phyloP scores from a whole-genome alignment of 768 basidiomycete species.

The Boletus pseudo-olivaceus region DNA sequence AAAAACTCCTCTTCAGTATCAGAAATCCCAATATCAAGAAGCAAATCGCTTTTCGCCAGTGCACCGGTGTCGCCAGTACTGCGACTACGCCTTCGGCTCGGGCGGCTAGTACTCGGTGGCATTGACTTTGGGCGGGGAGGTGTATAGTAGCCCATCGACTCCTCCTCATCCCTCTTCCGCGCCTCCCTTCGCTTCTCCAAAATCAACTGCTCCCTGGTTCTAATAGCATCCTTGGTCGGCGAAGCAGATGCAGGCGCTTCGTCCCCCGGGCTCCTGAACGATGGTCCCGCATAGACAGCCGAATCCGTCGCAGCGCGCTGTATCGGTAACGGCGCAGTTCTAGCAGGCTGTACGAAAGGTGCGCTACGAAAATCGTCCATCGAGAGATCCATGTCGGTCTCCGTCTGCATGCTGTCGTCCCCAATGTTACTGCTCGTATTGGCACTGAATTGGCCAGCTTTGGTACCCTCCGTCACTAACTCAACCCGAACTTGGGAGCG shows the following conservation, averaged over 20 bases:
- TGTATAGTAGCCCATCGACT: constrained; percentile 34
- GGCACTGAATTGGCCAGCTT: constrained; percentile 32
- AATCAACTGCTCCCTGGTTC: constrained; percentile 62
- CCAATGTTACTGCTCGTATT: constrained; percentile 33
- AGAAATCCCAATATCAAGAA: constrained; percentile 37
- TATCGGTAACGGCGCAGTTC: constrained; percentile 29
- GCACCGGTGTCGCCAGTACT: constrained; percentile 73
- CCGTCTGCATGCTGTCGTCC: constrained; percentile 30
- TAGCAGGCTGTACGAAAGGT: constrained; percentile 6
- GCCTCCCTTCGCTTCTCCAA: constrained; percentile 66
- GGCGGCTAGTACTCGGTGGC: constrained; percentile 38
- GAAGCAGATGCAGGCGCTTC: constrained; percentile 39
- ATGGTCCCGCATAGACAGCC: constrained; percentile 29
- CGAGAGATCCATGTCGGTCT: constrained; percentile 32
- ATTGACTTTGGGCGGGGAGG: constrained; percentile 27
- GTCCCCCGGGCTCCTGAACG: constrained; percentile 31
- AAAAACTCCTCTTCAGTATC: constrained; percentile 52
- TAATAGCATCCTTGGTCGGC: constrained; percentile 65
- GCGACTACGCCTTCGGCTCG: constrained; percentile 65
- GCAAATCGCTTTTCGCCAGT: constrained; percentile 29
- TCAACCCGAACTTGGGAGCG: constrained; percentile 24
- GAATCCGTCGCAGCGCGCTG: constrained; percentile 55
- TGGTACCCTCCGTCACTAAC: constrained; percentile 32
- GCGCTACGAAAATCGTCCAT: constrained; percentile 24
- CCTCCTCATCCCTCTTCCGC: constrained; percentile 50